Evolutionary conservation across 176 grass and related monocot species (phyloP), one percentile per base, ranked within the genome.

Genomic region (Phyllostachys edulis): DNA sequence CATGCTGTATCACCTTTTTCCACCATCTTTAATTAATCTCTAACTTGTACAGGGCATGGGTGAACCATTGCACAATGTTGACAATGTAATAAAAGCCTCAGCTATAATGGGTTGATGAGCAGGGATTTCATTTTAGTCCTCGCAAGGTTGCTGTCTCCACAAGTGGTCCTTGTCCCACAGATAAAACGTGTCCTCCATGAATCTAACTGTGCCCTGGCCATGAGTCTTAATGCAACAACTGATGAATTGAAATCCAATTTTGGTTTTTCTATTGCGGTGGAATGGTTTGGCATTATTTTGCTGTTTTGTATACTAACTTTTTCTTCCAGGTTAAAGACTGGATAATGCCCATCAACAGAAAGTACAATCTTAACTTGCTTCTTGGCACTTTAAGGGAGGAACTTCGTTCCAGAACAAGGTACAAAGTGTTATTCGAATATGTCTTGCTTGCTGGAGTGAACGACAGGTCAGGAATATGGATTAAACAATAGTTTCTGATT

Each of bases 281-380:
- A 84, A 49, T 65, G 7, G 71, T 68, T 82, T 63, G 24, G 7
- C 15, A 59, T 16, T 45, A 45, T 75, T 73, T 75, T 54, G 37
- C 55, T 64, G 60, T 65, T 79, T 57, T 60, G 51, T 75, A 38
- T 74, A 88, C 18, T 52, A 78, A 60, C 12, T 49, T 71, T 51
- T 46, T 40, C 7, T 63, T 92, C 74, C 92, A 99, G 96, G 88
- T 99, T 38, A 96, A 93, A 89, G 90, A 99, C 69, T 99, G 93
- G 96, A 96, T 99, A 79, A 96, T 99, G 96, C 96, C 93, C 16
- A 90, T 99, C 66, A 96, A 99, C 87, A 88, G 93, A 83, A 99
- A 92, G 73, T 92, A 94, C 70, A 99, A 96, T 81, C 87, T 99
- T 70, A 89, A 40, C 68, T 81, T 87, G 56, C 91, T 99, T 90